phyloP scores from a whole-genome alignment of 768 basidiomycete species.

The Sarcomyxa edulis region DNA sequence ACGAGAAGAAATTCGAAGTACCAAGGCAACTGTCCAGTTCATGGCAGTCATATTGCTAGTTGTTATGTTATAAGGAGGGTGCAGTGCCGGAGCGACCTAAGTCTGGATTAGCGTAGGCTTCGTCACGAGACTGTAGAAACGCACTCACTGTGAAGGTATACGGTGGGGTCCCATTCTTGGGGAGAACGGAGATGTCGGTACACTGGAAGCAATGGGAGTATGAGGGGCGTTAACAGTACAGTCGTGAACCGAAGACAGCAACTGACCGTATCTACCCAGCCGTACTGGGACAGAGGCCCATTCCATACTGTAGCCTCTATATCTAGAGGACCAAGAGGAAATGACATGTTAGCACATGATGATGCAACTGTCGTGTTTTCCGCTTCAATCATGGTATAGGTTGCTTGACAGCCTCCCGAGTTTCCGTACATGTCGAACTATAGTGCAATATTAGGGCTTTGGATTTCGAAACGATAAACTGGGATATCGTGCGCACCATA shows the following conservation, averaged over 20 bases:
- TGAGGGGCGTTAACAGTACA: neutral
- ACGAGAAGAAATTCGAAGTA: no score
- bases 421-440: slow-evolving; percentile 54
- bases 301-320: slow-evolving; percentile 36
- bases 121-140: neutral
- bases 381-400: slow-evolving; percentile 50
- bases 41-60: slow-evolving; percentile 32
- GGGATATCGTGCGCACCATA: slow-evolving; percentile 37
- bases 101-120: neutral
- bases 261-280: slow-evolving; percentile 51
- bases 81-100: slow-evolving; percentile 55
- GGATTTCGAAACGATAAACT: neutral
- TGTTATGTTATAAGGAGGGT: slow-evolving; percentile 57
- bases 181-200: slow-evolving; percentile 47
- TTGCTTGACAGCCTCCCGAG: slow-evolving; percentile 56
- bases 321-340: slow-evolving; percentile 34
- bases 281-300: slow-evolving; percentile 54
- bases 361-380: slow-evolving; percentile 24
- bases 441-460: neutral
- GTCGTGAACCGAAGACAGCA: neutral
- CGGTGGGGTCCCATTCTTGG: slow-evolving; percentile 55
- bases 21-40: slow-evolving; percentile 53
- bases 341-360: slow-evolving; percentile 47
- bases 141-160: slow-evolving; percentile 48
- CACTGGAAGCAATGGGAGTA: slow-evolving; percentile 31